Conservation (phyloP, 2,329 filamentous ascomycete genomes). For the Aspergillus neoniger region DNA sequence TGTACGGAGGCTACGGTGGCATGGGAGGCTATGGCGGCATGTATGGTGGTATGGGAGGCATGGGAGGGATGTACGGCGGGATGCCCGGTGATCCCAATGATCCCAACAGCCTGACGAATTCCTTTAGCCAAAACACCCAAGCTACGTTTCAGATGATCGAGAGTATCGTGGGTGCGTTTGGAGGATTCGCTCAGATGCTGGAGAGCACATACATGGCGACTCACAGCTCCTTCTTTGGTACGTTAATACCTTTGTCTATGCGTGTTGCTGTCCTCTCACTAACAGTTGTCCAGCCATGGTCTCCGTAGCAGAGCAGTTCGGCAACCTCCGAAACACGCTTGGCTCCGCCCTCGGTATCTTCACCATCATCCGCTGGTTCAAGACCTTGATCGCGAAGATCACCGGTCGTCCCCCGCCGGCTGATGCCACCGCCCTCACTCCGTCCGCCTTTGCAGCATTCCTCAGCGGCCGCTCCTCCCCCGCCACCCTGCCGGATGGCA, state of each 20-base stretch:
- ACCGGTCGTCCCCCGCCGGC: slow-evolving; percentile 89
- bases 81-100: slow-evolving; percentile 73
- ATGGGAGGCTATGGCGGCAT: slow-evolving; percentile 50
- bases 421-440: slow-evolving; percentile 82
- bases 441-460: slow-evolving; percentile 87
- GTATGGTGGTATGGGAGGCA: slow-evolving; percentile 51
- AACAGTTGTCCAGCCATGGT: slow-evolving; percentile 73
- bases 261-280: not conserved
- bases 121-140: slow-evolving; percentile 91
- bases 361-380: slow-evolving; percentile 91
- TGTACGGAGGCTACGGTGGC: slow-evolving; percentile 35
- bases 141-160: slow-evolving; percentile 98
- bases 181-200: slow-evolving; percentile 97
- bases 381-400: slow-evolving; percentile 85
- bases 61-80: slow-evolving; percentile 51
- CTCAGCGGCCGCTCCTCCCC: slow-evolving; percentile 63
- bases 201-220: slow-evolving; percentile 99
- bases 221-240: slow-evolving; percentile 97
- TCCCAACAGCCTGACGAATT: slow-evolving; percentile 90
- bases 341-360: slow-evolving; percentile 95
- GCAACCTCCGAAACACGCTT: slow-evolving; percentile 87
- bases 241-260: slow-evolving; percentile 35
- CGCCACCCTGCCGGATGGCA: slow-evolving; percentile 63
- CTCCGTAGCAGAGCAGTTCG: slow-evolving; percentile 95
- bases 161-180: slow-evolving; percentile 93